Evolutionary conservation across 768 basidiomycete species (phyloP), one percentile per base, ranked within the genome.

Genomic region (Lactarius vividus): DNA sequence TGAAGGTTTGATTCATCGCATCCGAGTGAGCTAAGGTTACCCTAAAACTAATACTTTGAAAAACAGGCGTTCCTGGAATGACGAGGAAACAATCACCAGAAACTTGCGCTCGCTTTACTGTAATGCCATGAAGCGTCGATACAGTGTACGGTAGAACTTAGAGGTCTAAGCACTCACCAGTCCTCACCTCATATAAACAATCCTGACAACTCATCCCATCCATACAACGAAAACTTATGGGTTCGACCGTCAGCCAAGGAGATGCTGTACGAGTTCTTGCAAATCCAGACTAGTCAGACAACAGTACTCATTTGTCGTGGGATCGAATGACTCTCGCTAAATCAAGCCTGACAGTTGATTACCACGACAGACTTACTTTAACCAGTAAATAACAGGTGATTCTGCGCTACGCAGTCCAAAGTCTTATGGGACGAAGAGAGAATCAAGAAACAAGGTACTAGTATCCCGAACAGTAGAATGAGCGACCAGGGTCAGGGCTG

Each of bases 401-500:
- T 60, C 44, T 49, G 59, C 42, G 6, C 20, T 59, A 46, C 8
- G 29, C 20, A 60, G 59, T 60, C 59, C 59, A 60, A 60, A 16
- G 26, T 52, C 26, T 52, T 49, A 31, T 23, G 31, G 33, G 31
- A 46, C 31, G 44, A 44, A 55, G 23, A 33, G 31, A 26, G 46
- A 52, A 49, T 33, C 55, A 66, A 53, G 29, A 57, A 62, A 62
- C 29, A 31, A 23, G 39, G 33, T 55, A 49, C 42, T 44, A 66
- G 26, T 58, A 66, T 42, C 49, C 33, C 46, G n/a, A 63, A 63
- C 26, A 26, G 42, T 39, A 31, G 40, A 59, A 44, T 10, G 56
- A 63, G 42, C 37, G 56, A 54, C 57, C 57, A 15, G 31, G 40
- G 65, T 62, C 65, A 57, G 31, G 62, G 20, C 15, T 54, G 37